Base-by-base conservation (phyloP, 495 filamentous ascomycete species). In the Penicillium turbatum region DNA sequence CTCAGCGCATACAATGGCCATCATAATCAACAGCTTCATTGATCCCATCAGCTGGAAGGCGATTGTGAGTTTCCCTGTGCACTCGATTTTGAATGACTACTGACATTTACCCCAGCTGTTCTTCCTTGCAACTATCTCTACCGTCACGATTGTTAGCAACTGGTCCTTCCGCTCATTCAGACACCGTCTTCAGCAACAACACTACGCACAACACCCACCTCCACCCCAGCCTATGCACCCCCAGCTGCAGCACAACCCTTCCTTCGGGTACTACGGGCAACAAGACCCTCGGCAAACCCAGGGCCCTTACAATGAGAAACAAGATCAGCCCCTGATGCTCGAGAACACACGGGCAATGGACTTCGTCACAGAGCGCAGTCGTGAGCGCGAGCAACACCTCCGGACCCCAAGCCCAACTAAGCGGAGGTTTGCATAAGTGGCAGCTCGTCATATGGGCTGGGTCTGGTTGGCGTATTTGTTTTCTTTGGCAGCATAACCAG, bases 1-100 rank as follows among this genome's bases (percentile, higher is more conserved):
- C 29, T 82, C 78, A 40, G 88, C 88, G n/a, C 76, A 82, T 35
- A 90, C 87, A 0, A 89, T 90, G 77, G 92, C 85, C 46, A 84
- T 86, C 63, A 95, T 92, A 26, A 82, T 89, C 60, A 88, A 87
- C 59, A 74, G 71, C 52, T 87, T 88, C 57, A 78, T 88, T 30
- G 82, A 89, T 65, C 78, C 83, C 11, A 86, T 89, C 36, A 85
- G 80, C 47, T 85, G 81, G 65, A 90, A 92, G 67, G 82, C 84
- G 21, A 84, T 88, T 70, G 82, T 86, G 79, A 38, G 77, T 74
- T 17, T 13, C 17, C 0, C 8, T 19, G 8, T 42, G 17, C n/a
- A 24, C 36, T 2, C 31, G 24, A 13, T 36, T 19, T 10, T 16
- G 10, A 6, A 27, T 21, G 34, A n/a, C 19, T 54, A 40, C 60